Conservation (phyloP, 371 early-diverging fungal species). For the Dinochytrium kinnereticum region DNA sequence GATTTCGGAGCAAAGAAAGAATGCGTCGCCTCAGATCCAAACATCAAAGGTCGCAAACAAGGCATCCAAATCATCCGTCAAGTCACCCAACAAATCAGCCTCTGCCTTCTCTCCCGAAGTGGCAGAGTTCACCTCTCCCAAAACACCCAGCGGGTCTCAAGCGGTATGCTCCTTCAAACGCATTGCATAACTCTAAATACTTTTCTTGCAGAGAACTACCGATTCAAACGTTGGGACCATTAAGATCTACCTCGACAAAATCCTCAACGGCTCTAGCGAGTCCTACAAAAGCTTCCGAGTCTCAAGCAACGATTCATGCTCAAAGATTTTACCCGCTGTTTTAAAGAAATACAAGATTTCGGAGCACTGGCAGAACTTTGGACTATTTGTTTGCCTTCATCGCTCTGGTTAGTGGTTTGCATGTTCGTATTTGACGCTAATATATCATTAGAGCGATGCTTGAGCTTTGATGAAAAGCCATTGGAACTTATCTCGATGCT, state of each 20-base stretch:
- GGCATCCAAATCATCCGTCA: not conserved
- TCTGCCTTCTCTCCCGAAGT: conserved; percentile 15
- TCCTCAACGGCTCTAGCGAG: conserved; percentile 72
- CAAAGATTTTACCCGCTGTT: conserved; percentile 83
- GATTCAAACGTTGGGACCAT: conserved; percentile 71
- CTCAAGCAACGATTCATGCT: conserved; percentile 80
- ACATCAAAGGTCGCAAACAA: not conserved
- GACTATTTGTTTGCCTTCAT: conserved; percentile 21
- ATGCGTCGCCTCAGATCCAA: conserved; percentile 17
- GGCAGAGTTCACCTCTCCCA: conserved; percentile 10
- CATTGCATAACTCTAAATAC: not conserved
- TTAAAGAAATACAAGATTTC: conserved; percentile 89
- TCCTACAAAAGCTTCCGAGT: conserved; percentile 88
- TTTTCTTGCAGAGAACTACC: conserved; percentile 4
- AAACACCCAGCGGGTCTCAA: not conserved
- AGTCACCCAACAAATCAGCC: not conserved
- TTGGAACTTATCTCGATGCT: conserved; percentile 79
- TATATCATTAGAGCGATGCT: conserved; percentile 64
- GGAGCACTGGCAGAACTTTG: conserved; percentile 74
- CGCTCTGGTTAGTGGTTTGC: conserved; percentile 21
- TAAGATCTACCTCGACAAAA: conserved; percentile 72
- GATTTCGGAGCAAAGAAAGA: conserved; percentile 22
- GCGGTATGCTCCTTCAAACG: conserved; percentile 1
- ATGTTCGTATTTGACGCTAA: conserved; percentile 10
- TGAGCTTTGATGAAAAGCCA: conserved; percentile 85